Evolutionary conservation across 768 basidiomycete genomes (phyloP).

Genomic region (Suillus paluster): DNA sequence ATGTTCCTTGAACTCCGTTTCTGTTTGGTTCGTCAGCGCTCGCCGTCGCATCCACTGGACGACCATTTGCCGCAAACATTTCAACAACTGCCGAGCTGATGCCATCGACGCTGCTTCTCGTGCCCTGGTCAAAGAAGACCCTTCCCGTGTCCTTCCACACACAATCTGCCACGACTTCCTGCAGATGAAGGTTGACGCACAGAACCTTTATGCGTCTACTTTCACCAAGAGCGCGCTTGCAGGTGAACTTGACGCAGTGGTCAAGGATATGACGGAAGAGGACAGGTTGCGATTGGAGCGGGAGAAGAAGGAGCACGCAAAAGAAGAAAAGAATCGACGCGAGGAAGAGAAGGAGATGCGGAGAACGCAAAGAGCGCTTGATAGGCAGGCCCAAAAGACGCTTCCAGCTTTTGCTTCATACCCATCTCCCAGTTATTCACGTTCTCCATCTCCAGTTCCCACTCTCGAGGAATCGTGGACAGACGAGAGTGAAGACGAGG

Average conservation of each 20-base stretch:
- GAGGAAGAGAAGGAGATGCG: constrained; percentile 13
- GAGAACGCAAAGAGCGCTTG: background rate
- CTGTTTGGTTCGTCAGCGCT: constrained; percentile 51
- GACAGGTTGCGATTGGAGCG: background rate
- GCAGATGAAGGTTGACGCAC: constrained; percentile 30
- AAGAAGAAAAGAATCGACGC: background rate
- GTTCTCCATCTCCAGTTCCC: constrained; percentile 13
- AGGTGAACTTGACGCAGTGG: constrained; percentile 29
- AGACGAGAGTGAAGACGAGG: constrained; percentile 23
- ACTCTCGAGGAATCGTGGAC: constrained; percentile 9
- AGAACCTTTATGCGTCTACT: constrained; percentile 33
- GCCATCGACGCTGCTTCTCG: constrained; percentile 32
- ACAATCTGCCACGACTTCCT: constrained; percentile 28
- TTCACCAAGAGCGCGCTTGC: constrained; percentile 34
- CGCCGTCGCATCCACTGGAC: constrained; percentile 62
- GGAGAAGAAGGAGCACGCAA: constrained; percentile 20
- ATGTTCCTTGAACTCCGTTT: constrained; percentile 36
- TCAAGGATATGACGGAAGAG: constrained; percentile 32
- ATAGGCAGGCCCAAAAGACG: background rate
- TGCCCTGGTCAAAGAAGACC: constrained; percentile 26
- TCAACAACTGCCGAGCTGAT: constrained; percentile 28
- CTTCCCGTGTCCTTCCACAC: constrained; percentile 10
- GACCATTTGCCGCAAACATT: constrained; percentile 34
- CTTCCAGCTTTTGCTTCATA: constrained; percentile 6
- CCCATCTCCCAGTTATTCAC: constrained; percentile 22